Evolutionary conservation across 140 eudicot species (phyloP), one percentile per base, ranked within the genome.

Genomic region (Ambrosia hybrid): DNA sequence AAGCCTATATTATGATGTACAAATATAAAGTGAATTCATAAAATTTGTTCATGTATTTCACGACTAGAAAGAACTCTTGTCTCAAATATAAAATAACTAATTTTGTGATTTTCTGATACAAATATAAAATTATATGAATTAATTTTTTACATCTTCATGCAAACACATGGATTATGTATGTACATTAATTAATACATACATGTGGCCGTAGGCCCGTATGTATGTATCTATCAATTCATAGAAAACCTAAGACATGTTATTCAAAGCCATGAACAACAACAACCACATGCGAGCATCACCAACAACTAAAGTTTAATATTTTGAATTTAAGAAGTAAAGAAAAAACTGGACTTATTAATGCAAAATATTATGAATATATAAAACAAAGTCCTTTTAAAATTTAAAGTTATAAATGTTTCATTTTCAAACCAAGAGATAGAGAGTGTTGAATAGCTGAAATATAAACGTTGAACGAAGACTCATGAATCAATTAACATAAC

Each of bases 261-360:
- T 53, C 58, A 52, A 52, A 3, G 1, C 26, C 26, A 52, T 4
- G 8, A 12, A n/a, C 8, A 14, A 52, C 21, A 52, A 13, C 63
- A 36, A 11, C 61, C 61, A 57, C 65, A 59, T 59, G 39, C 45
- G 16, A 59, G 15, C 41, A 30, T 59, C 36, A 57, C 37, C 63
- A 33, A 30, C 41, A 59, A 26, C 12, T 59, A 30, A 9, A 9
- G 34, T 16, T 21, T 57, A 6, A 57, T 59, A 0, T 10, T 30
- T 59, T 33, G 41, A 59, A 59, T 17, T 8, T 30, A 9, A 15
- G 15, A 59, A 59, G 39, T 26, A 59, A 59, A 21, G 11, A n/a
- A 16, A 57, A 9, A 48, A 9, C 12, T 17, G 30, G 5, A 57
- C 37, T 17, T 57, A 41, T 57, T 57, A 57, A 7, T 15, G 30